These are phyloP conservation scores for Myxozyma monticola DNA, from an alignment of 805 yeast genomes.

Conservation along the genomic window DNA sequence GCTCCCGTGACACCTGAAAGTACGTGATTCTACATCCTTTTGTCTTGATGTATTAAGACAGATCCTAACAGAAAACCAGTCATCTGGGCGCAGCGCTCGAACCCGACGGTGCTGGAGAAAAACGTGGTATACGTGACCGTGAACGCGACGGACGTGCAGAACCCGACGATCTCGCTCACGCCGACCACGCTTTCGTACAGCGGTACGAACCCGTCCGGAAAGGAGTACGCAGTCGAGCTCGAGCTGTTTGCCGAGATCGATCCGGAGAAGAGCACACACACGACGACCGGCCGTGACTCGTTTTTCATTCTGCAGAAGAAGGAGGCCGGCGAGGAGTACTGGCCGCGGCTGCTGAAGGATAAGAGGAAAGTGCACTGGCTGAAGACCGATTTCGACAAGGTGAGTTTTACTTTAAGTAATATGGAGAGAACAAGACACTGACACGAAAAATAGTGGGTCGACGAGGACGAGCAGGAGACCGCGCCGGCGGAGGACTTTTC, in stretches of 20 bases:
- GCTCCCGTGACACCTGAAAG: conserved; percentile 14
- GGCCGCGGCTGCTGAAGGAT: conserved; percentile 95
- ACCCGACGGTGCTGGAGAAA: conserved; percentile 65
- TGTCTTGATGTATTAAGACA: background rate
- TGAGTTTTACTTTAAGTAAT: conserved; percentile 1
- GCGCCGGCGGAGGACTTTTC: conserved; percentile 49
- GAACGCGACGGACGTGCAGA: conserved; percentile 65
- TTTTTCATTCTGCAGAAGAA: conserved; percentile 69
- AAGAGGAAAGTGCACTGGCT: conserved; percentile 75
- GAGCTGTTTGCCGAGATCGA: conserved; percentile 79
- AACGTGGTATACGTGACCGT: conserved; percentile 76
- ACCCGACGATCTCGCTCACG: conserved; percentile 63
- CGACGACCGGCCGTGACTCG: conserved; percentile 63
- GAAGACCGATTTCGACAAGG: conserved; percentile 86
- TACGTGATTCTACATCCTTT: background rate
- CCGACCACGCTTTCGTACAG: conserved; percentile 54
- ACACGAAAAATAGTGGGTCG: conserved; percentile 67
- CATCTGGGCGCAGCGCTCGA: conserved; percentile 96
- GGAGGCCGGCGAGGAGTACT: conserved; percentile 67
- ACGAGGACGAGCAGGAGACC: conserved; percentile 95
- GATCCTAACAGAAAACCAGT: conserved; percentile 42
- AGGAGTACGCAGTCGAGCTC: conserved; percentile 59
- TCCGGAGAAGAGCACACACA: conserved; percentile 57
- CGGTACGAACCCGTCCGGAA: conserved; percentile 48
- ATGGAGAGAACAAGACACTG: background rate